A percentile compares a stretch with the other conserved stretches of the same genome.
Evolutionary conservation across 2,329 filamentous ascomycete species (phyloP).

Genomic region (Aspergillus alliaceus): DNA sequence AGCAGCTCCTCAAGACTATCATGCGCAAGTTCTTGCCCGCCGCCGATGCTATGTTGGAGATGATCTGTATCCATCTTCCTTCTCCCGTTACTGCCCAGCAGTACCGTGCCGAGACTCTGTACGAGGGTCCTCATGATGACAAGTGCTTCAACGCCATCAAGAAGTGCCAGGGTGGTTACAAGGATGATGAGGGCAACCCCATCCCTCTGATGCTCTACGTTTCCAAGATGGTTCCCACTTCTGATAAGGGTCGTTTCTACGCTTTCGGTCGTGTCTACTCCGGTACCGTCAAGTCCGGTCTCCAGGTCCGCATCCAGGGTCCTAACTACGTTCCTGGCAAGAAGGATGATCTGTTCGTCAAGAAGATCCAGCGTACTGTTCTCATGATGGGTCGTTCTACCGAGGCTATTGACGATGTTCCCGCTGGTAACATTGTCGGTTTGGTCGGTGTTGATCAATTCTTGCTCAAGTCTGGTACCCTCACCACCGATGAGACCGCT

Average conservation of each 20-base stretch:
- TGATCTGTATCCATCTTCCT: slow-evolving; percentile 99
- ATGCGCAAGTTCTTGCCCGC: slow-evolving; percentile 99
- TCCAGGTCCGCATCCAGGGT: slow-evolving; percentile 99
- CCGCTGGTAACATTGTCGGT: slow-evolving; percentile 99
- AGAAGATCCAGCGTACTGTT: slow-evolving; percentile 98
- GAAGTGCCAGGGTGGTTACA: background rate
- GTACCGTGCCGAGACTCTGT: slow-evolving; percentile 98
- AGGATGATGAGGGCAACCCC: slow-evolving; percentile 79
- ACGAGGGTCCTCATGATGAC: slow-evolving; percentile 95
- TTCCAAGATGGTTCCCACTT: slow-evolving; percentile 99
- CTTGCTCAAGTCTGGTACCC: slow-evolving; percentile 99
- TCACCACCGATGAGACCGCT: slow-evolving; percentile 93
- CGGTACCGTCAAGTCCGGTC: slow-evolving; percentile 94
- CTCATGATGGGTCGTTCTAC: slow-evolving; percentile 99
- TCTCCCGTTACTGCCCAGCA: slow-evolving; percentile 93
- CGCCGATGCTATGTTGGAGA: slow-evolving; percentile 96
- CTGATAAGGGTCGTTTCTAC: slow-evolving; percentile 99
- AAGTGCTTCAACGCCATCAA: slow-evolving; percentile 90
- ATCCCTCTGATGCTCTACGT: slow-evolving; percentile 99
- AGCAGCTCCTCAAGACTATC: slow-evolving; percentile 94
- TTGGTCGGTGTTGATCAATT: slow-evolving; percentile 99
- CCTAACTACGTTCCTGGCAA: slow-evolving; percentile 97
- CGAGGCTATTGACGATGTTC: slow-evolving; percentile 98
- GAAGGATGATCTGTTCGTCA: slow-evolving; percentile 99
- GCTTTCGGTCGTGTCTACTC: slow-evolving; percentile 99